Base-by-base conservation (phyloP, 2,329 filamentous ascomycete species). In the Claviceps digitariae region DNA sequence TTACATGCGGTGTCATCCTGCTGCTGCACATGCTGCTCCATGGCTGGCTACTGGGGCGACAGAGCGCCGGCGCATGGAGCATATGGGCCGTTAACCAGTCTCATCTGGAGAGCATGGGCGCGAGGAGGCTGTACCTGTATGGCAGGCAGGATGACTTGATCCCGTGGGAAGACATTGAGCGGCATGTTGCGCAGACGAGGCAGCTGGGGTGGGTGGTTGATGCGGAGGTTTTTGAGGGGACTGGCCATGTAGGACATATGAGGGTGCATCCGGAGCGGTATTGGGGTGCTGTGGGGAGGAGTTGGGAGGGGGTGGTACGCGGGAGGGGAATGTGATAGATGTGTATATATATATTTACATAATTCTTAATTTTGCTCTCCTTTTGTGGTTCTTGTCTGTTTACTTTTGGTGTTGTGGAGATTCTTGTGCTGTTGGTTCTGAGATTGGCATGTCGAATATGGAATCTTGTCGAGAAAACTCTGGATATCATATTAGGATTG, bases 191-290 rank as follows among this genome's bases (percentile, higher is more conserved):
- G 2, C 64, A 72, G 38, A 74, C 78, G 1, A 67, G 62, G 55
- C 59, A 62, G 13, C 68, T 69, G 52, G 81, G 81, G 0, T 82
- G 76, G 57, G 60, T 62, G 23, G 73, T 76, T 1, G 67, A 71
- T 1, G 66, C 70, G 21, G 75, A 78, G 54, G 60, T 74, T 31
- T 85, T 85, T 56, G 72, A 79, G 50, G 76, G 74, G 4, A 81
- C 76, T 50, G 67, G 73, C 1, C 82, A 86, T 63, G 81, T 82
- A 20, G 79, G 77, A 1, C 80, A 84, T 61, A 76, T 84, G 68
- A 69, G 75, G 20, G 66, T 73, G 63, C 74, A 81, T 53, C 73
- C 75, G 1, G 71, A 71, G 34, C 69, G 74, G 62, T 86, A 85
- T 60, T 85, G 81, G 82, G 61, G 58, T 1, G 64, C 69, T 0